Percentiles rank a stretch among this genome's conserved stretches.
Conservation (phyloP, 2,329 filamentous ascomycete genomes). For the Karstenula rhodostoma region DNA sequence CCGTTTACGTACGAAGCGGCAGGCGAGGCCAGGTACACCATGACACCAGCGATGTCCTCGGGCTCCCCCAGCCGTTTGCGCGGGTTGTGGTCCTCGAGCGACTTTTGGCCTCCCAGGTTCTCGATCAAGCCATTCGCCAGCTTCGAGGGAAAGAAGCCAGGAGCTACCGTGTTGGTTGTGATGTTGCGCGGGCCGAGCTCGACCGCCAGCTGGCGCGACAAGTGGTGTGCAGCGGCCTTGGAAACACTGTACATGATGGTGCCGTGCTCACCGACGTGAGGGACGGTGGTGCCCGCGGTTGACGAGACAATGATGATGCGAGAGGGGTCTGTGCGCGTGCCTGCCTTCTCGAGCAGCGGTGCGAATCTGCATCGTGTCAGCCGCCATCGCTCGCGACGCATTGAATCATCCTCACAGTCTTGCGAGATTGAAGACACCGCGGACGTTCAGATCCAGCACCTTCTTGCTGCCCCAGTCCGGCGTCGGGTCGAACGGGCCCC, state of each 20-base stretch:
- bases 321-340: conserved; percentile 43
- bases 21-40: conserved; percentile 45
- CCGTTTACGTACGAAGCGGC: conserved; percentile 43
- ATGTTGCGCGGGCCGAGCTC: conserved; percentile 52
- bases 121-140: conserved; percentile 50
- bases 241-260: conserved; percentile 52
- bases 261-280: conserved; percentile 48
- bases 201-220: conserved; percentile 50
- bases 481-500: conserved; percentile 48
- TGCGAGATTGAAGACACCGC: conserved; percentile 51
- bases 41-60: conserved; percentile 49
- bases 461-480: conserved; percentile 48
- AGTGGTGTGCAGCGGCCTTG: conserved; percentile 51
- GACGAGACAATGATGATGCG: conserved; percentile 50
- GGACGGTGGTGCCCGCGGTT: conserved; percentile 47
- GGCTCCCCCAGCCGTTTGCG: conserved; percentile 43
- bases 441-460: conserved; percentile 51
- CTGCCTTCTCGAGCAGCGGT: conserved; percentile 46
- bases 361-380: conserved; percentile 34
- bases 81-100: conserved; percentile 42
- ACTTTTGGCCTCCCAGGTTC: conserved; percentile 53
- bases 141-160: conserved; percentile 52
- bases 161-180: conserved; percentile 50
- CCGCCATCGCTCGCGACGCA: conserved; percentile 4
- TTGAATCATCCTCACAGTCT: conserved; percentile 33